phyloP scores from a whole-genome alignment of 2,329 filamentous ascomycete species.

The Blastomyces silverae region DNA sequence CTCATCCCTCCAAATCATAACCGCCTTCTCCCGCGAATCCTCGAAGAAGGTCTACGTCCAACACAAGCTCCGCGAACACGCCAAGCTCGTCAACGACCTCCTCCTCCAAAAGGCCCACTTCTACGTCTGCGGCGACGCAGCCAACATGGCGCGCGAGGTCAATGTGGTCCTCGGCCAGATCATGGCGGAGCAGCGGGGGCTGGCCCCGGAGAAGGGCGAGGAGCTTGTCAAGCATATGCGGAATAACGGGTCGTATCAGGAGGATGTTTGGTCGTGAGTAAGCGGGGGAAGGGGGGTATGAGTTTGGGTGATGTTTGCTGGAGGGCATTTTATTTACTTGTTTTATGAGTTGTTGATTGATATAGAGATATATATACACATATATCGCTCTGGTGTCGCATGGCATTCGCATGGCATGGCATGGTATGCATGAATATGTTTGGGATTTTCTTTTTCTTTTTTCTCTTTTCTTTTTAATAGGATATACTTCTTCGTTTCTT shows the following conservation, averaged over 20 bases:
- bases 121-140: slow-evolving; percentile 96
- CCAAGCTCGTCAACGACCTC: slow-evolving; percentile 78
- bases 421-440: slow-evolving; percentile 5
- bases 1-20: slow-evolving; percentile 83
- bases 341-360: not conserved
- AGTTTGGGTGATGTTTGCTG: not conserved
- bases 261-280: slow-evolving; percentile 59
- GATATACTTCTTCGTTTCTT: not conserved
- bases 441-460: slow-evolving; percentile 1
- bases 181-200: slow-evolving; percentile 71
- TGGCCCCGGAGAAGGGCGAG: slow-evolving; percentile 81
- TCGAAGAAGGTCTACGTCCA: slow-evolving; percentile 94
- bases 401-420: slow-evolving; percentile 1
- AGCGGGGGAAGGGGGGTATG: not conserved
- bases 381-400: not conserved
- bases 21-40: slow-evolving; percentile 87
- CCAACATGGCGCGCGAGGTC: slow-evolving; percentile 93
- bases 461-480: not conserved
- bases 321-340: not conserved
- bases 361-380: not conserved
- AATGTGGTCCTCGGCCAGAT: slow-evolving; percentile 82
- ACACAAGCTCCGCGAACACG: slow-evolving; percentile 76
- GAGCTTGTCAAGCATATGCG: slow-evolving; percentile 97
- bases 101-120: slow-evolving; percentile 81
- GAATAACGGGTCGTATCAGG: slow-evolving; percentile 91